Conservation (phyloP, 1,139 yeast genomes). For the Debaryomyces sp. region DNA sequence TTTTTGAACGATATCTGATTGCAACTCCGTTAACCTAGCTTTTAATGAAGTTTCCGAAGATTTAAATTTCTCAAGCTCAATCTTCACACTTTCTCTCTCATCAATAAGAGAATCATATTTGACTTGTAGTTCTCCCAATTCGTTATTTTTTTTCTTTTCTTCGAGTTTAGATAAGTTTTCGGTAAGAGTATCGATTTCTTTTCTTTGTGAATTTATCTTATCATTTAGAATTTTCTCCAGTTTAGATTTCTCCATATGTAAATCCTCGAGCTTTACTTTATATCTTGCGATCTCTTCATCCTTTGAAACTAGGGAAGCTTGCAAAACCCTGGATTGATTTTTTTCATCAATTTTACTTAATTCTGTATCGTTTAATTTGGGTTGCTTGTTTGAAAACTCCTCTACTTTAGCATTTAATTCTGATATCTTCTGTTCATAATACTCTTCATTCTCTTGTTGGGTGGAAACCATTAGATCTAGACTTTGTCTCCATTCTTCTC, state of each 20-base stretch:
- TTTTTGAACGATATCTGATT: conserved; percentile 14
- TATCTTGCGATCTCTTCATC: neutral
- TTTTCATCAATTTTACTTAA: too few species aligned
- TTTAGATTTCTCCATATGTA: conserved; percentile 2
- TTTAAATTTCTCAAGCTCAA: conserved; percentile 2
- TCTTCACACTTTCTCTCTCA: neutral
- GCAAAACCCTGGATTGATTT: neutral
- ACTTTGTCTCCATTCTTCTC: conserved; percentile 60
- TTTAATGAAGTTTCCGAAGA: neutral
- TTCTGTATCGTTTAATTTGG: neutral
- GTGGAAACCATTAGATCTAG: conserved; percentile 53
- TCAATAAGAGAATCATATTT: neutral
- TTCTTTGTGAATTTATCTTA: neutral
- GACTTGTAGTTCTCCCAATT: neutral
- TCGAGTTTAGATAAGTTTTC: neutral
- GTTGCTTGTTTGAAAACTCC: neutral
- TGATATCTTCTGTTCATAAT: conserved; percentile 29
- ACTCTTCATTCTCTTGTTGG: conserved; percentile 44
- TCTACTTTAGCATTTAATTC: conserved; percentile 13
- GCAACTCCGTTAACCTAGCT: conserved; percentile 10
- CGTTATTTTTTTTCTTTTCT: neutral
- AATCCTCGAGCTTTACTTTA: neutral
- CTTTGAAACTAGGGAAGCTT: neutral
- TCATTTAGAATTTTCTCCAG: neutral
- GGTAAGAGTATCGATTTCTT: conserved; percentile 1